phyloP scores from a whole-genome alignment of 164 flowering plant species.

The Macadamia tetraphylla region DNA sequence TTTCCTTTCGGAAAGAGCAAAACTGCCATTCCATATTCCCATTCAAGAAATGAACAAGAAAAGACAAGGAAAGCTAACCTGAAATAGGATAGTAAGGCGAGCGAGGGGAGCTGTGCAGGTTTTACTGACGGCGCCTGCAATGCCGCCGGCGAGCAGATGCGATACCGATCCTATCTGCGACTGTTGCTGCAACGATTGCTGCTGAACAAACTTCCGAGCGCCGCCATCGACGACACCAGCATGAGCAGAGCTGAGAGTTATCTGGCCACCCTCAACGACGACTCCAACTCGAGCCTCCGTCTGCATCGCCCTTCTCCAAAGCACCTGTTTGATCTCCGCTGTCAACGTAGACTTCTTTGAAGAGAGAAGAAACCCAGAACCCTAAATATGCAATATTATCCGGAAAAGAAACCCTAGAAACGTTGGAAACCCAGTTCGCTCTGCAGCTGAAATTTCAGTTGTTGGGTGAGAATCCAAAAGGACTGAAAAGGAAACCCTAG shows the following conservation, averaged over 20 bases:
- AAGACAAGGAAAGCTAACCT: constrained; percentile 40
- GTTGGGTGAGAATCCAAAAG: not conserved
- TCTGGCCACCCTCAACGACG: constrained; percentile 54
- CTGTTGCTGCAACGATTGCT: constrained; percentile 29
- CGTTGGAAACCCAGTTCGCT: not conserved
- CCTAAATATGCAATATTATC: too few relatives aligned
- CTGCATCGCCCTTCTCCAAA: constrained; percentile 23
- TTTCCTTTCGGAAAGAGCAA: too few relatives aligned
- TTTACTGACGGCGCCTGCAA: constrained; percentile 98
- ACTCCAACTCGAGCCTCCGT: constrained; percentile 65
- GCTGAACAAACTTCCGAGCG: constrained; percentile 31
- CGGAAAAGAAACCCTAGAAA: not conserved
- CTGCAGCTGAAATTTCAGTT: not conserved
- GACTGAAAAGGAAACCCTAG: not conserved
- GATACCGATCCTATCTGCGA: constrained; percentile 55
- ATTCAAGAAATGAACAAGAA: not conserved
- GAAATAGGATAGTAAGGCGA: constrained; percentile 92
- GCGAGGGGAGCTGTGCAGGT: constrained; percentile 97
- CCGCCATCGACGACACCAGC: constrained; percentile 35
- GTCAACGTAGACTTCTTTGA: too few relatives aligned
- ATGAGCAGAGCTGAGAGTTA: constrained; percentile 33
- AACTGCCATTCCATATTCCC: not conserved
- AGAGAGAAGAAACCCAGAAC: too few relatives aligned
- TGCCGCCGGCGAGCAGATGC: constrained; percentile 82
- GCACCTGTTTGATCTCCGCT: not conserved